A percentile compares a stretch with the other conserved stretches of the same genome.
These are phyloP conservation scores for Podospora conica DNA, from an alignment of 495 filamentous ascomycete species.

Conservation along the genomic window DNA sequence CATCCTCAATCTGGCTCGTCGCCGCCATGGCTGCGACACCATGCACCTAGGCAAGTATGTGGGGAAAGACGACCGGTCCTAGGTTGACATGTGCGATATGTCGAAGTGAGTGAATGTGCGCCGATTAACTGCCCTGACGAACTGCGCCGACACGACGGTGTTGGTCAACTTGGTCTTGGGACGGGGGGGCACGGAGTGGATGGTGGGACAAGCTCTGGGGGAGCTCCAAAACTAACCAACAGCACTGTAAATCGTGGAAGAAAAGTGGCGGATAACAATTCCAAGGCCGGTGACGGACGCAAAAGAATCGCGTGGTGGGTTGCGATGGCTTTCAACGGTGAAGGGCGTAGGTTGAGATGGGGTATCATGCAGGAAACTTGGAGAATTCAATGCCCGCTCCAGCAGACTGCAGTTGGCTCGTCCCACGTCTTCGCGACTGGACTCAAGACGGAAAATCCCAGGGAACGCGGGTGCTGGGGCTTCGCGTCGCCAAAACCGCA, in stretches of 20 bases:
- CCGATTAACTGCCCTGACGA: neutral
- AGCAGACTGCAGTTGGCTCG: conserved; percentile 4
- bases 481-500: conserved; percentile 26
- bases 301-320: neutral
- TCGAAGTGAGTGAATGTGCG: neutral
- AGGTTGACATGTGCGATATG: conserved; percentile 8
- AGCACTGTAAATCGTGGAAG: neutral
- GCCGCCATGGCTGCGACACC: conserved; percentile 43
- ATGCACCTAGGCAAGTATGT: conserved; percentile 19
- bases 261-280: no score
- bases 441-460: conserved; percentile 25
- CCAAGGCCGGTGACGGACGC: neutral
- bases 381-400: conserved; percentile 3
- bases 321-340: neutral
- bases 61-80: conserved; percentile 6
- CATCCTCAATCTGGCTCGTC: conserved; percentile 44
- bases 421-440: conserved; percentile 10
- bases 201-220: neutral
- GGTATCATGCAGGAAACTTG: neutral
- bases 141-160: neutral
- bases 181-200: neutral
- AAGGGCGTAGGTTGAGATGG: neutral
- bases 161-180: neutral
- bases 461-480: conserved; percentile 21
- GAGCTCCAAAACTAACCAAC: conserved; percentile 1